Base-by-base conservation (phyloP, 2,329 filamentous ascomycete genomes). In the Paecilomyces formosus region DNA sequence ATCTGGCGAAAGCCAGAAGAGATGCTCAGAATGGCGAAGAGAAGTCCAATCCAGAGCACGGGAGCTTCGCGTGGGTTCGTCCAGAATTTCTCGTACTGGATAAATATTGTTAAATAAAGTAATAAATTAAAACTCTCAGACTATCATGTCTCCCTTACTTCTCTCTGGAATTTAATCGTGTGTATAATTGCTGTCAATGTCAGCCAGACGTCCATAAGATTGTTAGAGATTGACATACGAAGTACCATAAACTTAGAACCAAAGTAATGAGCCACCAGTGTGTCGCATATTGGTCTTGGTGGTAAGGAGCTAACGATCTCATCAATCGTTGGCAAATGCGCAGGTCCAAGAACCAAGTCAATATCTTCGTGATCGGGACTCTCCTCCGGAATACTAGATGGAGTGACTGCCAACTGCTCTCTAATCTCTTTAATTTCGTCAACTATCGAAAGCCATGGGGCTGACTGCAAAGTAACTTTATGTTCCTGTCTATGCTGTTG, bases 51-150 rank as follows among this genome's bases (percentile, higher is more conserved):
- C 63, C 63, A 65, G 11, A 58, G 55, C n/a, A 59, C 24, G 4
- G 61, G 57, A 15, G 63, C 35, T 15, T 49, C 58, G 6, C 18
- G n/a, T 13, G 58, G 61, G n/a, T 58, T 39, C 39, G 60, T 55
- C 63, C 63, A 65, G 26, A 65, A 64, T 55, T 55, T 59, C 22
- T 61, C 62, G 45, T 65, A 64, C 62, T 65, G 35, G 7, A 13
- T 24, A 55, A 28, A 21, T 15, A 5, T 56, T 13, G 55, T 53
- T 57, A 18, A 35, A 39, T 39, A 3, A 8, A 12, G 31, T 6
- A 13, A 1, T 21, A n/a, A 21, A 12, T 35, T 6, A 26, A 26
- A 26, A 26, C 3, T 26, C 6, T 3, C 3, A 26, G 3, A 26
- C 6, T 26, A 6, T 6, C 3, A 30, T 15, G 15, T n/a, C 3